Evolutionary conservation across 2,329 filamentous ascomycete species (phyloP).

Genomic region (Colletotrichum tabaci): DNA sequence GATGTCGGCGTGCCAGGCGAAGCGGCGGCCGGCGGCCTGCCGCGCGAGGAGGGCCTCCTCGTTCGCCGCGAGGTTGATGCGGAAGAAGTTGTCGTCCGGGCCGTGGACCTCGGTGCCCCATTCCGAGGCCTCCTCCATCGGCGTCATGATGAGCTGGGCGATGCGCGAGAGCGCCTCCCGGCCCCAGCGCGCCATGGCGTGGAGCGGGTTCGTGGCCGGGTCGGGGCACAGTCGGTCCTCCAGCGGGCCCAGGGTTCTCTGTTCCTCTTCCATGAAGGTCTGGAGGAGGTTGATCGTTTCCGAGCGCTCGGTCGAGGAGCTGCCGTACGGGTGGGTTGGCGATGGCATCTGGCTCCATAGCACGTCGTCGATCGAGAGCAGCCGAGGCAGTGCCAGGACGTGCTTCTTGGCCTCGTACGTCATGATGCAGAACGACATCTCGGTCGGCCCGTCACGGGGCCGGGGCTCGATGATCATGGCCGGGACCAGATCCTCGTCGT

Average conservation of each 20-base stretch:
- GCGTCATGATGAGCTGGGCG: conserved; percentile 56
- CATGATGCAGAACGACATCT: conserved; percentile 14
- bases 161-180: background rate
- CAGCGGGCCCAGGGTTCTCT: background rate
- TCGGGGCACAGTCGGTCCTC: background rate
- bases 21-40: conserved; percentile 49
- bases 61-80: conserved; percentile 47
- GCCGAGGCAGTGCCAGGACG: background rate
- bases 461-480: background rate
- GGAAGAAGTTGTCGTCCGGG: conserved; percentile 58
- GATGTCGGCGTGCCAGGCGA: conserved; percentile 67
- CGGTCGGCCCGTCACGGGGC: background rate
- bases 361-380: background rate
- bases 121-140: conserved; percentile 63
- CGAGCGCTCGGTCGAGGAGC: background rate
- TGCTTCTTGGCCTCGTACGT: conserved; percentile 10
- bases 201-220: conserved; percentile 5
- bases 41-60: background rate
- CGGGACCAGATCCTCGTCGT: conserved; percentile 8
- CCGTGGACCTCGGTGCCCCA: conserved; percentile 63
- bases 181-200: conserved; percentile 2
- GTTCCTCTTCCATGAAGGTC: background rate
- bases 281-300: background rate
- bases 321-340: background rate
- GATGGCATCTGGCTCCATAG: background rate